Evolutionary conservation across 2,329 filamentous ascomycete species (phyloP), one percentile per base, ranked within the genome.

Genomic region (Aspergillus candidus): DNA sequence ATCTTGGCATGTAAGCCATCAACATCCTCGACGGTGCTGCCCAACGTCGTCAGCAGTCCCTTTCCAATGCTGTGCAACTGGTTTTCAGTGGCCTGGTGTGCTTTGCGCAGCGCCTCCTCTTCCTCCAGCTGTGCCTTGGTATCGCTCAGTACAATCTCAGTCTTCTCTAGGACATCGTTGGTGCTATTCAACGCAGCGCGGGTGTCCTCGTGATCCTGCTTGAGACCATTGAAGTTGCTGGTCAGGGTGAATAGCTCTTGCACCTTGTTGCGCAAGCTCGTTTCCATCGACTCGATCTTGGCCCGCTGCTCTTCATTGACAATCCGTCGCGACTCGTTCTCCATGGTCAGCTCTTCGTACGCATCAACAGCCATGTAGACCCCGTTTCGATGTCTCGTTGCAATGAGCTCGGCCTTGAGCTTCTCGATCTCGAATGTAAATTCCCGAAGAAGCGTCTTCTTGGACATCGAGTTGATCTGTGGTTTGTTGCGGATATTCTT

Each of bases 401-500:
- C 86, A 52, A 96, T 94, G 11, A 98, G 75, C 62, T 98, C 93
- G 54, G 85, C 87, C 72, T 94, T 96, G 31, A 98, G 74, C 62
- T 88, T 93, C 65, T 98, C 89, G 40, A 98, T 96, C 62, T 98
- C 93, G 17, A 77, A 73, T 0, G 91, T 93, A 52, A 95, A 95
- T 53, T 98, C 93, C 47, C 80, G 84, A 10, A 98, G 76, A 11
- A 98, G 69, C 3, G 88, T 95, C 69, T 93, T 94, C 69, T 97
- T 98, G 51, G 88, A 90, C 52, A 97, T 81, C 60, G 88, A 86
- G 67, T 97, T 98, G 57, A 94, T 77, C 61, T 98, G 93, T 1
- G 93, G 94, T 68, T 96, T 96, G 68, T 98, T 98, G 39, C 88
- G 86, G 58, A 98, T 98, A 56, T 98, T 97, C 73, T 98, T 98